Base-by-base conservation (phyloP, 2,329 filamentous ascomycete species). In the Colletotrichum trifolii region DNA sequence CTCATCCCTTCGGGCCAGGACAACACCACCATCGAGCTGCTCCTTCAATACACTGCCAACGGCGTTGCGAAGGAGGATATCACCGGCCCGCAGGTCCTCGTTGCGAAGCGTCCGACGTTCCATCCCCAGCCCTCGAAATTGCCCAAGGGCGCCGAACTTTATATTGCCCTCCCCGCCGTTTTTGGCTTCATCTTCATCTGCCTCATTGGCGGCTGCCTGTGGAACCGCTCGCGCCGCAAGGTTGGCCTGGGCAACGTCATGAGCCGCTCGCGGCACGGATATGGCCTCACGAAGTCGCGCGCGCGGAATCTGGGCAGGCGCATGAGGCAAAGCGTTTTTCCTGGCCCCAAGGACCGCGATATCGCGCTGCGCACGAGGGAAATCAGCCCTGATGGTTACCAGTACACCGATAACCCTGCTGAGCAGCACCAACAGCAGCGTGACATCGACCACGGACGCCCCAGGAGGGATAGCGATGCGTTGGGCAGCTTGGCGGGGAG, bases 161-260 rank as follows among this genome's bases (percentile, higher is more conserved):
- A 80, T 71, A 85, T 89, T 68, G 85, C 81, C 12, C 77, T 88
- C 6, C 85, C 86, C 15, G 74, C 78, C 58, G 76, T 84, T 17
- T 73, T 85, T n/a, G 82, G 80, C 54, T 77, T 82, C 70, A 74
- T 85, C 58, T 52, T 77, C 46, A 65, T 87, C 53, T 76, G 84
- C 67, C 64, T 87, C 69, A 47, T 89, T 76, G 79, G 89, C 75
- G 73, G 88, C 75, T 80, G 83, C 77, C 58, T 89, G 79, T 68
- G 81, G 80, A 85, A 87, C 74, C 78, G 80, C 59, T 79, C 82
- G 70, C 74, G 78, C n/a, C 81, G 85, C 60, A 73, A 73, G 65
- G 85, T 88, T 65, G 75, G 76, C 5, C 71, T 88, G 50, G 84
- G 82, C 57, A 84, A 82, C 70, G 76, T 87, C 74, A 83, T 86